Evolutionary conservation across 768 basidiomycete genomes (phyloP).

Genomic region (Boletus rufocinnamomeus): DNA sequence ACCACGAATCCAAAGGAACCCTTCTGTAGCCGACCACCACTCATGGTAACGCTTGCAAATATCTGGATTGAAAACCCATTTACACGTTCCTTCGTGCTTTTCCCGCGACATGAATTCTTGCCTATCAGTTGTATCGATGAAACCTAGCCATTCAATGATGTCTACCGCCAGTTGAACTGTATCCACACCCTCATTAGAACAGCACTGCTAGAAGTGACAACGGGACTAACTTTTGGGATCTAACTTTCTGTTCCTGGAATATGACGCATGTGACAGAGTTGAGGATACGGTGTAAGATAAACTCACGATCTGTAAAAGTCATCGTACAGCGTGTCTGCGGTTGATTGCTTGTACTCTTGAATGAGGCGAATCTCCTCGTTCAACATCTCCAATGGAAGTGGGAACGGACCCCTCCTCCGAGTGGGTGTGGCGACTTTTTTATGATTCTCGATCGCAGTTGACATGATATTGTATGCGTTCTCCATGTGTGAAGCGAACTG

Average conservation of each 20-base stretch:
- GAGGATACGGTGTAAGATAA: too few species aligned
- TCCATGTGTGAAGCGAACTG: conserved; percentile 28
- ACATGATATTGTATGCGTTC: conserved; percentile 19
- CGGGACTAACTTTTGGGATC: conserved; percentile 28
- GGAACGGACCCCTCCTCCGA: conserved; percentile 23
- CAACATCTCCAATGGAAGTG: conserved; percentile 25
- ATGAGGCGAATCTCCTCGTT: conserved; percentile 26
- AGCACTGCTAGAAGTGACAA: not conserved
- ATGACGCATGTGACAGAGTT: not conserved
- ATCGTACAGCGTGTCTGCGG: conserved; percentile 20
- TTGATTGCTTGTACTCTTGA: conserved; percentile 20
- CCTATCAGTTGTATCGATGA: conserved; percentile 27
- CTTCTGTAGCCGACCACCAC: conserved; percentile 21
- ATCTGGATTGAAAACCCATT: conserved; percentile 26
- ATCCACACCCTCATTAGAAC: conserved; percentile 4
- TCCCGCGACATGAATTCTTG: conserved; percentile 30
- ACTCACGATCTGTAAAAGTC: conserved; percentile 27
- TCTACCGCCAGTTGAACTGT: conserved; percentile 28
- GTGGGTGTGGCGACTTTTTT: conserved; percentile 13
- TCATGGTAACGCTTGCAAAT: conserved; percentile 21
- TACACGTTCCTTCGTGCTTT: conserved; percentile 26
- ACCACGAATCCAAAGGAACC: conserved; percentile 31
- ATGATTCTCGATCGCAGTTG: conserved; percentile 24
- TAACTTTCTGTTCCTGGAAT: conserved; percentile 17
- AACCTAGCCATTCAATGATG: conserved; percentile 26